These are phyloP conservation scores for Camillea tinctor DNA, from an alignment of 2,329 filamentous ascomycete genomes.

Conservation along the genomic window DNA sequence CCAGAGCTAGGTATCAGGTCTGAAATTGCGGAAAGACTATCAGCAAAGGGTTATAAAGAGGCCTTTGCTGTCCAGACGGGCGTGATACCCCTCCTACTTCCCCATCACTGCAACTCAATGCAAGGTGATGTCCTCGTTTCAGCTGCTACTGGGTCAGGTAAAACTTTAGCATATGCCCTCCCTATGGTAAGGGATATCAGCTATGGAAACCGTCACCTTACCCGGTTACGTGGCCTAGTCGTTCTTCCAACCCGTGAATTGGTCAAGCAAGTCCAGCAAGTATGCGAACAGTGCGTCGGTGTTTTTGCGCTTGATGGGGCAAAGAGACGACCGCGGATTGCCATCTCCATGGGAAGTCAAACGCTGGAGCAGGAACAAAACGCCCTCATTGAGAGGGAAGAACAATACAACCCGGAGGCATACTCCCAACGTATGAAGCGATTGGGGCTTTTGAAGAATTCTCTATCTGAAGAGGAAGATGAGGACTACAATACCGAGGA, in stretches of 20 bases:
- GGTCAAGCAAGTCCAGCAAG: constrained; percentile 79
- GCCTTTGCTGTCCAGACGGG: constrained; percentile 80
- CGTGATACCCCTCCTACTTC: constrained; percentile 76
- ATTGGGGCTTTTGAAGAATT: constrained; percentile 42
- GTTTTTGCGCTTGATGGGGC: constrained; percentile 55
- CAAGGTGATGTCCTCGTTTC: constrained; percentile 83
- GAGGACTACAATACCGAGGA: constrained; percentile 35
- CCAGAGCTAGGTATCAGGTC: constrained; percentile 60
- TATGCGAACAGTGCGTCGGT: constrained; percentile 70
- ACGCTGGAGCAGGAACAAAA: constrained; percentile 65
- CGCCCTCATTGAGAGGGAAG: constrained; percentile 40
- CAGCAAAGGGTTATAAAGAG: constrained; percentile 65
- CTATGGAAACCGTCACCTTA: constrained; percentile 51
- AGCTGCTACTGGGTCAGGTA: constrained; percentile 92
- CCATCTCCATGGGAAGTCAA: constrained; percentile 79
- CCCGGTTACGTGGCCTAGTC: constrained; percentile 73
- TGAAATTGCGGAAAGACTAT: constrained; percentile 60
- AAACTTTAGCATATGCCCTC: constrained; percentile 87
- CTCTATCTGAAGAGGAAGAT: constrained; percentile 37
- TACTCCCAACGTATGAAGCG: constrained; percentile 41
- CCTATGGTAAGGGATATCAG: constrained; percentile 79
- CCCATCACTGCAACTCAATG: constrained; percentile 54
- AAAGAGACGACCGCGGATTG: constrained; percentile 69
- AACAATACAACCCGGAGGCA: constrained; percentile 62
- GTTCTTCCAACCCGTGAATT: constrained; percentile 90